Evolutionary conservation across 345 rosid genomes (phyloP), one percentile per base, ranked within the genome.

Genomic region (Diplotaxis tenuifolia): DNA sequence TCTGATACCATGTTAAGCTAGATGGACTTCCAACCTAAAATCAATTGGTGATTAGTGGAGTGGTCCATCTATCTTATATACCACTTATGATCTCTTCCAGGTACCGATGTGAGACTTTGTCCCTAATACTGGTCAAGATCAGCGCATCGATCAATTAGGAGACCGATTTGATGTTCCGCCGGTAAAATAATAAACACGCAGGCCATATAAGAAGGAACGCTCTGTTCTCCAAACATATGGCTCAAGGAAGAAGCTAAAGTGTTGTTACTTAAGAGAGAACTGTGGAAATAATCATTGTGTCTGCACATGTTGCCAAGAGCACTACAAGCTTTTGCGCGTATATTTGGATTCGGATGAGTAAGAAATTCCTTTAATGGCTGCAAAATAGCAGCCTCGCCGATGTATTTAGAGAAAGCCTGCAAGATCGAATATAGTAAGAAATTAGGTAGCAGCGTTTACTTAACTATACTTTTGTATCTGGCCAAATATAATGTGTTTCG

Each of bases 291-390:
- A 61, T 89, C 82, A 68, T 92, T 90, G 75, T 94, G 95, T 34
- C 99, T 84, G 73, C 99, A 94, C 97, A 92, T 90, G 79, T 94
- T 94, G 45, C 99, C 97, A 3, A 95, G 79, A 75, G 96, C 96
- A 83, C 97, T 89, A 84, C 97, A 95, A 58, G 97, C 82, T 85
- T 95, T 95, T 57, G 97, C 92, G 10, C 99, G 97, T 58, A 91
- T 54, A 76, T 94, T 91, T 36, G 92, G 87, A 81, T 94, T 96
- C 45, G 86, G 87, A 77, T 91, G 89, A 49, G 72, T 77, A 52
- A 94, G 96, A 68, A 83, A 88, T 4, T 83, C 86, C 74, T 85
- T 86, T 78, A 95, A 67, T 42, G 78, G 77, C 72, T 82, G 93
- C 79, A 91, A 81, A 34, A 92, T 78, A 47, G 86, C 79, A 76